phyloP scores from a whole-genome alignment of 176 grass and related monocot genomes.

The Avena insularis region DNA sequence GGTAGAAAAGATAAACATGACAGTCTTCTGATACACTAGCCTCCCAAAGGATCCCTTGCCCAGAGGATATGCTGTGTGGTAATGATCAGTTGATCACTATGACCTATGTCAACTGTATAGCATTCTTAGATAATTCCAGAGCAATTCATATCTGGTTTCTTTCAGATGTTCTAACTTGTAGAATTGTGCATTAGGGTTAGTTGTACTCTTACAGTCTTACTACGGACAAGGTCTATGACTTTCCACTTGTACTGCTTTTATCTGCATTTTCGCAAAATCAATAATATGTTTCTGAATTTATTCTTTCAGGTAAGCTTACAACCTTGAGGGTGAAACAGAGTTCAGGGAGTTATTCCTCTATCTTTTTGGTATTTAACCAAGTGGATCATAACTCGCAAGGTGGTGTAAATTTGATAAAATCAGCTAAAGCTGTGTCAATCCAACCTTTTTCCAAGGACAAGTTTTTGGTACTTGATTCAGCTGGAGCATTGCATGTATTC shows the following conservation, averaged over 20 bases:
- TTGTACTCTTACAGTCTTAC: not conserved
- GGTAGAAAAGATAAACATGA: not conserved
- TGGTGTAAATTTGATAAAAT: constrained; percentile 41
- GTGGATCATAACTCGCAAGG: constrained; percentile 45
- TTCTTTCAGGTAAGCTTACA: constrained; percentile 83
- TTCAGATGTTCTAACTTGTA: not conserved
- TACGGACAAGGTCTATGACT: constrained; percentile 13
- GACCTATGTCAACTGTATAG: not conserved
- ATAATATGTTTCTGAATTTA: constrained; percentile 39
- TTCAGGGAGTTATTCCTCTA: constrained; percentile 69
- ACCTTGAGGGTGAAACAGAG: constrained; percentile 79
- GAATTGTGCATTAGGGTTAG: not conserved
- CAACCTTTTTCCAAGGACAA: constrained; percentile 75
- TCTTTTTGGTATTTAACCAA: constrained; percentile 53
- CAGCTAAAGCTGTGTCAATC: constrained; percentile 66
- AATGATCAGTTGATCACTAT: constrained; percentile 9
- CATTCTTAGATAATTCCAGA: constrained; percentile 17
- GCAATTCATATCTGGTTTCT: constrained; percentile 20
- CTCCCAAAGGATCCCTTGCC: not conserved
- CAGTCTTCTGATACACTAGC: not conserved
- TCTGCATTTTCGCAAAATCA: constrained; percentile 26
- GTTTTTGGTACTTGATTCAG: constrained; percentile 79
- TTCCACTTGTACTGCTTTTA: constrained; percentile 8
- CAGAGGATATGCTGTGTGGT: constrained; percentile 5
- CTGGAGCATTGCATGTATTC: constrained; percentile 75